These are phyloP conservation scores for Phascolomyces articulosus DNA, from an alignment of 371 early-diverging fungal species.

Conservation along the genomic window DNA sequence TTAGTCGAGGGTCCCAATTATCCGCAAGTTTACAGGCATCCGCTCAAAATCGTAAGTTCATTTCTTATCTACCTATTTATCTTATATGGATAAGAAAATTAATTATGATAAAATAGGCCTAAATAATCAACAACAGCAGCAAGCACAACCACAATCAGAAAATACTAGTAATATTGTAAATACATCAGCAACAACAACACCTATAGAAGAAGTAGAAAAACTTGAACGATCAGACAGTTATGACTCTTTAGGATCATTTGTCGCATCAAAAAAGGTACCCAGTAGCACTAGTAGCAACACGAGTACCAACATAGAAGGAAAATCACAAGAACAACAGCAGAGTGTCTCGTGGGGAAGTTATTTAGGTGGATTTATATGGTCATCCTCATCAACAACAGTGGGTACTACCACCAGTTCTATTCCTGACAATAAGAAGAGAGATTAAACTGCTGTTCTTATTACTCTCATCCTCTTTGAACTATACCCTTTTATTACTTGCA, in stretches of 20 bases:
- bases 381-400: no score
- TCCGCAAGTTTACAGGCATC: slow-evolving; percentile 7
- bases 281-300: not conserved
- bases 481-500: no score
- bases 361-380: not conserved
- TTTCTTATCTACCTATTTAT: not conserved
- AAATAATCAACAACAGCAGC: slow-evolving; percentile 7
- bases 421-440: not conserved
- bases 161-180: no score
- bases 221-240: slow-evolving; percentile 16
- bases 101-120: not conserved
- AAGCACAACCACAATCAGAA: not conserved
- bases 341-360: not conserved
- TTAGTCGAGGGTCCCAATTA: slow-evolving; percentile 11
- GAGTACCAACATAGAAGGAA: not conserved
- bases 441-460: not conserved
- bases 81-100: not conserved
- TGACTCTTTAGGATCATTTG: slow-evolving; percentile 15
- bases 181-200: not conserved
- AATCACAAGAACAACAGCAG: not conserved
- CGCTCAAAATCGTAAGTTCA: not conserved
- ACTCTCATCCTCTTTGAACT: no score
- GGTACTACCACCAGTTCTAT: not conserved
- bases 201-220: not conserved
- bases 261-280: slow-evolving; percentile 1